Evolutionary conservation across 2,329 filamentous ascomycete species (phyloP).

Genomic region (Aspergillus ruber): DNA sequence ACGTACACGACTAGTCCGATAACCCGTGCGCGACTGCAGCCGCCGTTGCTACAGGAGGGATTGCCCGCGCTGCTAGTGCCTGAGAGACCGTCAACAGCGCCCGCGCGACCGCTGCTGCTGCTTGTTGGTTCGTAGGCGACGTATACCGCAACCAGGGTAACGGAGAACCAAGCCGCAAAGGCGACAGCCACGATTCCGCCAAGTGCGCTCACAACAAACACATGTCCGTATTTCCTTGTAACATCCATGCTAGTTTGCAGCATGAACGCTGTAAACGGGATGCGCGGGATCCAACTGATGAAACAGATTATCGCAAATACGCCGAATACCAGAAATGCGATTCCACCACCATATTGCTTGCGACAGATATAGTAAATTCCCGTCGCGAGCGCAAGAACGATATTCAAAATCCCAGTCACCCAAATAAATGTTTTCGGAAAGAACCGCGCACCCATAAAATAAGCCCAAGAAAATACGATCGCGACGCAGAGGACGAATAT

Average conservation of each 20-base stretch:
- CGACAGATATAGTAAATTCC: conserved; percentile 77
- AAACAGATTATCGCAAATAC: conserved; percentile 76
- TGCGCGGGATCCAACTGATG: conserved; percentile 80
- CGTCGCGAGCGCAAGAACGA: conserved; percentile 75
- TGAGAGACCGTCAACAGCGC: background rate
- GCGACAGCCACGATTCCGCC: conserved; percentile 71
- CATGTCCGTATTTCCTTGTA: conserved; percentile 74
- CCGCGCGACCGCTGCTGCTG: conserved; percentile 10
- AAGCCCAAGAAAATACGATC: conserved; percentile 66
- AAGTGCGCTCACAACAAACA: conserved; percentile 77
- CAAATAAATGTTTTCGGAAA: conserved; percentile 91
- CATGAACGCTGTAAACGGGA: conserved; percentile 88
- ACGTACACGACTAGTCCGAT: conserved; percentile 80
- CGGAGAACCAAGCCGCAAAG: conserved; percentile 76
- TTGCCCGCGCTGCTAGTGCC: conserved; percentile 28
- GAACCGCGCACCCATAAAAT: conserved; percentile 66
- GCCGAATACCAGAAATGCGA: conserved; percentile 79
- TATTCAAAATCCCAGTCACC: conserved; percentile 84
- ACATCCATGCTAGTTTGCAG: conserved; percentile 80
- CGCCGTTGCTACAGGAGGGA: conserved; percentile 50
- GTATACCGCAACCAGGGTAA: conserved; percentile 82
- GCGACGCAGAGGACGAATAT: conserved; percentile 69
- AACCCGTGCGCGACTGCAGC: conserved; percentile 69
- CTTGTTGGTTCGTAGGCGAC: conserved; percentile 66
- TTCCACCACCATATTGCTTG: conserved; percentile 74